Evolutionary conservation across 768 basidiomycete species (phyloP), one percentile per base, ranked within the genome.

Genomic region (Trametes cingulata): DNA sequence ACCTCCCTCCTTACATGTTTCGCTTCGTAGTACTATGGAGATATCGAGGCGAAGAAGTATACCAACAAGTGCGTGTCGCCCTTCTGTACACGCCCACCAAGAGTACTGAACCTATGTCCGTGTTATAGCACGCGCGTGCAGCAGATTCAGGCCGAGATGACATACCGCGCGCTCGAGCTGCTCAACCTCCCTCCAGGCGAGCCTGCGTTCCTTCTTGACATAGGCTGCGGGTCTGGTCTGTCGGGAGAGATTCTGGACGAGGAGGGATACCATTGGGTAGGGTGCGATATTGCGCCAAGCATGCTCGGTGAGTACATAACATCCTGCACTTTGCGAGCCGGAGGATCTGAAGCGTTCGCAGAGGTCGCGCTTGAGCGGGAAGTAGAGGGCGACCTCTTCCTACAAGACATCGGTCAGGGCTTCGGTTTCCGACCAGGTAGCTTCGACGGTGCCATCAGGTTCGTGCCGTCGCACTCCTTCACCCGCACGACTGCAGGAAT

Each of bases 401-500:
- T 98, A 35, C 95, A 98, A 66, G 97, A 99, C 69, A 97, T 98
- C 42, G 97, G 97, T 0, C 97, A 99, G 72, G 97, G 97, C 0
- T 91, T 98, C 68, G 95, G 95, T 7, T 99, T 97, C 74, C 84
- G 97, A 40, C 92, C 97, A 57, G 97, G 96, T 61, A 90, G 91
- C 63, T 98, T 99, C 72, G 97, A 99, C 72, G 97, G 96, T 40
- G 95, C 93, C 6, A 98, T 99, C 69, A 96, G 95, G 95, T 90
- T n/a, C n/a, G n/a, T n/a, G n/a, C 37, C 35, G 78, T 67, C 20
- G 53, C 24, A 19, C 47, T 40, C 39, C 37, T 35, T 15, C 66
- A 25, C 35, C 9, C 39, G 35, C 33, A 19, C 5, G 24, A 47
- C n/a, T n/a, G n/a, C n/a, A n/a, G n/a, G n/a, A n/a, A n/a, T 52